phyloP scores from a whole-genome alignment of 192 early-diverging fungal species.

The Backusella parvicylindrica region DNA sequence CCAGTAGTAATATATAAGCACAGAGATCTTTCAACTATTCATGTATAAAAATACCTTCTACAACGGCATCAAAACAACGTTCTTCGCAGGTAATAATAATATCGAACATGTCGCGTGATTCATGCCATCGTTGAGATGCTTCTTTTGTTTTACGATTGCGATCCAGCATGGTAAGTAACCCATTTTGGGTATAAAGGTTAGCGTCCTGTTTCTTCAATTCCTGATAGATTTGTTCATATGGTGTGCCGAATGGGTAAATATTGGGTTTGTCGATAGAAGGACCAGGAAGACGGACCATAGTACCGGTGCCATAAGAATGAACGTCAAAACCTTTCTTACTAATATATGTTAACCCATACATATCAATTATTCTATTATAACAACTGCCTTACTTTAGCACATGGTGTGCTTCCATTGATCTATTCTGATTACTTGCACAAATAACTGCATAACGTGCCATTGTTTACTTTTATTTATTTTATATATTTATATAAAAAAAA shows the following conservation, averaged over 20 bases:
- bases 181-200: slow-evolving; percentile 79
- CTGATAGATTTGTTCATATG: slow-evolving; percentile 85
- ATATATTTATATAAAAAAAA: background rate
- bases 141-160: slow-evolving; percentile 90
- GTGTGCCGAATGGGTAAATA: slow-evolving; percentile 89
- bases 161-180: slow-evolving; percentile 87
- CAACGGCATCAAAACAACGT: slow-evolving; percentile 88
- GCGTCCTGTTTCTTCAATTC: slow-evolving; percentile 74
- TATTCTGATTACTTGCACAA: slow-evolving; percentile 96
- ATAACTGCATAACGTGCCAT: slow-evolving; percentile 91
- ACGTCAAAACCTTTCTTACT: slow-evolving; percentile 78
- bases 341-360: background rate
- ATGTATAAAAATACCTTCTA: slow-evolving; percentile 62
- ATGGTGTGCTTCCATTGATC: slow-evolving; percentile 94
- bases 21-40: background rate
- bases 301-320: slow-evolving; percentile 88
- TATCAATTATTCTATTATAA: slow-evolving; percentile 50
- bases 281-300: slow-evolving; percentile 85
- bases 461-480: background rate
- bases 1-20: background rate
- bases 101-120: slow-evolving; percentile 71
- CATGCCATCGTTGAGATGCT: slow-evolving; percentile 88
- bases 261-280: slow-evolving; percentile 85
- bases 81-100: slow-evolving; percentile 97
- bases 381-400: slow-evolving; percentile 21